These are phyloP conservation scores for Wickerhamiella galacta DNA, from an alignment of 805 yeast genomes.

Conservation along the genomic window DNA sequence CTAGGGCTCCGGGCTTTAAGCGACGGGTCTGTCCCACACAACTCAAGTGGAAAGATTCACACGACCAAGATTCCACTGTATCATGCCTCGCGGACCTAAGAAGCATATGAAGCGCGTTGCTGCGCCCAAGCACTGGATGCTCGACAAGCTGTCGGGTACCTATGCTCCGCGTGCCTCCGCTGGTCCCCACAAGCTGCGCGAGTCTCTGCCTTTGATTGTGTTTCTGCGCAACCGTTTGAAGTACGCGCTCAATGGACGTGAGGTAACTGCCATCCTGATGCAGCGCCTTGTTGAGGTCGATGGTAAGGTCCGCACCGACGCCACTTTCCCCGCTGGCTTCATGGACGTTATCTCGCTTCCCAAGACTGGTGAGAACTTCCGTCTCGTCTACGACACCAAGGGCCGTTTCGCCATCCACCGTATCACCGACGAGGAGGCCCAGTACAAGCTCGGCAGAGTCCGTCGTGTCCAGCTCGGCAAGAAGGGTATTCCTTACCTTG, in stretches of 20 bases:
- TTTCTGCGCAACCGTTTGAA: conserved; percentile 97
- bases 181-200: conserved; percentile 99
- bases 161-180: conserved; percentile 99
- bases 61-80: too few species aligned
- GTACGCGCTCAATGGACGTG: conserved; percentile 98
- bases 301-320: conserved; percentile 97
- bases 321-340: conserved; percentile 99
- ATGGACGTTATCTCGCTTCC: conserved; percentile 96
- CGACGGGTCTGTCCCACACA: too few species aligned
- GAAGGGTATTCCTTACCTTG: conserved; percentile 96
- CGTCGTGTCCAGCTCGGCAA: conserved; percentile 97
- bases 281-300: conserved; percentile 97
- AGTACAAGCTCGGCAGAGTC: conserved; percentile 96
- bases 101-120: conserved; percentile 99
- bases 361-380: conserved; percentile 98
- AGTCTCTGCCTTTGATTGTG: conserved; percentile 91
- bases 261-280: conserved; percentile 95
- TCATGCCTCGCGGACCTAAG: conserved; percentile 44
- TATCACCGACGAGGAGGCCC: conserved; percentile 96
- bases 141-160: conserved; percentile 98
- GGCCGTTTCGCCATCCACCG: conserved; percentile 99
- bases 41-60: too few species aligned
- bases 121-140: conserved; percentile 99
- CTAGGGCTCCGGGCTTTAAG: too few species aligned
- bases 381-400: conserved; percentile 95